A percentile compares a stretch with the other conserved stretches of the same genome.
These are phyloP conservation scores for Diaporthe helianthi DNA, from an alignment of 2,329 filamentous ascomycete genomes.

Conservation along the genomic window DNA sequence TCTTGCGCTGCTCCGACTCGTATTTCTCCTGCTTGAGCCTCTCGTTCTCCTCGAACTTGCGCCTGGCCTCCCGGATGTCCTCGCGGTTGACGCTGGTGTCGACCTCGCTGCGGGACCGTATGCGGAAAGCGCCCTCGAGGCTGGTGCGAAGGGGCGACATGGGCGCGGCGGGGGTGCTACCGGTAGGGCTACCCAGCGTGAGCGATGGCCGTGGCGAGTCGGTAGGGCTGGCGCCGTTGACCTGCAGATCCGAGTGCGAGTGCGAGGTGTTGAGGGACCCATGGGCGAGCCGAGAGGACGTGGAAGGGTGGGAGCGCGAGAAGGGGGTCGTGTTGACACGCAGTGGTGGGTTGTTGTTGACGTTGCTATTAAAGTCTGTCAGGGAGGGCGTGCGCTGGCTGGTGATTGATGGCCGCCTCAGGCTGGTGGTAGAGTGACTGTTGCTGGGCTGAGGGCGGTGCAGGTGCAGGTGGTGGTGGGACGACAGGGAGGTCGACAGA, in stretches of 20 bases:
- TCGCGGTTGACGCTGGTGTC: conserved; percentile 62
- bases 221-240: conserved; percentile 43
- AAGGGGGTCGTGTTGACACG: conserved; percentile 34
- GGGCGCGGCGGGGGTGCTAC: conserved; percentile 47
- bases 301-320: conserved; percentile 39
- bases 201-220: conserved; percentile 40
- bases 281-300: conserved; percentile 39
- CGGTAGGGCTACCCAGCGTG: conserved; percentile 37
- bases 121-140: conserved; percentile 64
- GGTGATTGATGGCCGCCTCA: conserved; percentile 49
- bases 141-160: conserved; percentile 65
- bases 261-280: conserved; percentile 29
- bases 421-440: conserved; percentile 38
- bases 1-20: conserved; percentile 63
- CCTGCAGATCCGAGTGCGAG: conserved; percentile 53
- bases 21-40: conserved; percentile 68
- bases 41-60: conserved; percentile 69
- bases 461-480: conserved; percentile 39
- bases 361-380: conserved; percentile 30
- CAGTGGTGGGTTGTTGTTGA: conserved; percentile 25
- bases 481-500: conserved; percentile 36
- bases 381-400: conserved; percentile 43
- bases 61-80: conserved; percentile 66
- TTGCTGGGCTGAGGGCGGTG: conserved; percentile 43
- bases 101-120: conserved; percentile 67